Evolutionary conservation across 208 protist species (phyloP).

Genomic region (Naegleria lovaniensis): DNA sequence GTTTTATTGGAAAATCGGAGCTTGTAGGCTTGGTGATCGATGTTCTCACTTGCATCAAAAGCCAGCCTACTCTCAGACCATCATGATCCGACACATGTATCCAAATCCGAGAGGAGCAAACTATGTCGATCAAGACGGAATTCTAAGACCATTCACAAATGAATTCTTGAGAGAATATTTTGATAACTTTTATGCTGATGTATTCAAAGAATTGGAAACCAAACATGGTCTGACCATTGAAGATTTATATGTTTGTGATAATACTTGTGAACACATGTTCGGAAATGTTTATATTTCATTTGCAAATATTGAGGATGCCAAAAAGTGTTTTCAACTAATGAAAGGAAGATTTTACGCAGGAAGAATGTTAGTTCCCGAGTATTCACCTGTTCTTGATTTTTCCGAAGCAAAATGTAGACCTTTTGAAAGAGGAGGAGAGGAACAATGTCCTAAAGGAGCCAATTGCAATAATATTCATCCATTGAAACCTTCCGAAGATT

Average conservation of each 20-base stretch:
- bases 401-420: constrained; percentile 91
- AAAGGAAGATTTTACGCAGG: constrained; percentile 74
- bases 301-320: constrained; percentile 69
- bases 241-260: constrained; percentile 89
- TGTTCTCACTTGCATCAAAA: constrained; percentile 88
- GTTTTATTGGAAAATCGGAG: constrained; percentile 96
- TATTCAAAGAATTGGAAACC: constrained; percentile 66
- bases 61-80: constrained; percentile 80
- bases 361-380: constrained; percentile 78
- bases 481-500: constrained; percentile 64
- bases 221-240: constrained; percentile 78
- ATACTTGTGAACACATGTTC: constrained; percentile 89
- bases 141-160: constrained; percentile 58
- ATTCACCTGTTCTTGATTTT: constrained; percentile 96
- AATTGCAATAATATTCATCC: constrained; percentile 98
- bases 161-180: constrained; percentile 84
- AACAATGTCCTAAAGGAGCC: constrained; percentile 74
- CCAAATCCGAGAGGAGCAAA: constrained; percentile 66
- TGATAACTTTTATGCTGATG: constrained; percentile 93
- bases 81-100: constrained; percentile 93
- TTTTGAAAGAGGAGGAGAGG: constrained; percentile 67
- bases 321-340: constrained; percentile 65
- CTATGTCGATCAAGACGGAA: not conserved
- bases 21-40: constrained; percentile 92
- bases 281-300: constrained; percentile 97